Conservation (phyloP, 2,329 filamentous ascomycete genomes). For the Emmonsiellopsis sp. region DNA sequence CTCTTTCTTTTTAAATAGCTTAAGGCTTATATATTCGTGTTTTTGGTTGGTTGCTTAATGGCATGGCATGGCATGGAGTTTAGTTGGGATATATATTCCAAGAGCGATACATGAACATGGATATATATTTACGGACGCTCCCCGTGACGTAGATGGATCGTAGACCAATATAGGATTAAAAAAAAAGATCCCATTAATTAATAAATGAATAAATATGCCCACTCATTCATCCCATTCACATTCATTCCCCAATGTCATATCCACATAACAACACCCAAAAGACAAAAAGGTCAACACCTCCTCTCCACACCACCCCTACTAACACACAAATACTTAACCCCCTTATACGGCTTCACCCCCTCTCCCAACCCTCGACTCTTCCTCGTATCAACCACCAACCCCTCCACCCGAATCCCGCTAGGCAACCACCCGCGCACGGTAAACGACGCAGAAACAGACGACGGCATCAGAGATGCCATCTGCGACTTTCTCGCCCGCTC, state of each 20-base stretch:
- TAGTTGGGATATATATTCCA: no score
- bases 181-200: no score
- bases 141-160: no score
- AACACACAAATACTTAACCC: slow-evolving; percentile 89
- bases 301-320: slow-evolving; percentile 47
- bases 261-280: neutral
- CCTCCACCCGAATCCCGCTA: slow-evolving; percentile 56
- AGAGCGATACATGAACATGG: no score
- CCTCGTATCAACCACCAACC: slow-evolving; percentile 56
- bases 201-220: no score
- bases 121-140: no score
- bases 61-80: no score
- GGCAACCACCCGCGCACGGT: slow-evolving; percentile 55
- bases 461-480: slow-evolving; percentile 60
- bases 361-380: slow-evolving; percentile 80
- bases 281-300: slow-evolving; percentile 22
- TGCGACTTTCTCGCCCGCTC: neutral
- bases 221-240: neutral
- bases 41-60: no score
- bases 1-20: no score
- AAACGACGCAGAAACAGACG: slow-evolving; percentile 61
- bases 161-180: no score
- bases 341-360: slow-evolving; percentile 89
- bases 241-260: neutral
- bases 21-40: no score